Percentiles rank a stretch among this genome's conserved stretches.
These are phyloP conservation scores for Luffa acutangula DNA, from an alignment of 306 rosid genomes.

Conservation along the genomic window DNA sequence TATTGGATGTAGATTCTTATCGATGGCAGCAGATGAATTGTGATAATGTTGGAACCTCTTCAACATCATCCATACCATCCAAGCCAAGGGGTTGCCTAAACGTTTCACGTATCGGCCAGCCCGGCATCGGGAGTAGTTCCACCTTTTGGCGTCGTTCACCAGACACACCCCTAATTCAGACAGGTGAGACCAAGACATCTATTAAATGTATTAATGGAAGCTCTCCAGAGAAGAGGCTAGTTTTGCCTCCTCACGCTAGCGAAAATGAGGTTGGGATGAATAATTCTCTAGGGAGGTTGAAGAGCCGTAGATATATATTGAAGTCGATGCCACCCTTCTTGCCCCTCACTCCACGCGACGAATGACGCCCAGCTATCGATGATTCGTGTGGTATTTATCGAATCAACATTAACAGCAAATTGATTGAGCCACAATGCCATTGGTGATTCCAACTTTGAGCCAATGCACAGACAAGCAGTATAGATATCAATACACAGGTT, in stretches of 20 bases:
- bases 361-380: slow-evolving; percentile 11
- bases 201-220: slow-evolving; percentile 22
- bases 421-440: not conserved
- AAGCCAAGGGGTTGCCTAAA: not conserved
- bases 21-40: not conserved
- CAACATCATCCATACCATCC: not conserved
- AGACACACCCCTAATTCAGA: slow-evolving; percentile 25
- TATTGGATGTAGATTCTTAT: not conserved
- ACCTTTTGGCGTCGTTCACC: slow-evolving; percentile 38
- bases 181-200: slow-evolving; percentile 10
- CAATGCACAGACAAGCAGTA: not conserved
- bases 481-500: not conserved
- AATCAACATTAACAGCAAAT: no score
- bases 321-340: slow-evolving; percentile 47
- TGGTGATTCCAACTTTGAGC: not conserved
- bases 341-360: slow-evolving; percentile 45
- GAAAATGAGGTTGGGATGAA: slow-evolving; percentile 24
- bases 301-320: slow-evolving; percentile 37
- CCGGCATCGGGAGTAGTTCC: slow-evolving; percentile 21
- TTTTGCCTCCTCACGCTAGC: slow-evolving; percentile 53
- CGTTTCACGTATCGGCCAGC: slow-evolving; percentile 9
- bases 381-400: no score
- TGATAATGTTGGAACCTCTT: not conserved
- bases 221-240: slow-evolving; percentile 58
- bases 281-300: slow-evolving; percentile 38